Evolutionary conservation across 2,329 filamentous ascomycete species (phyloP), one percentile per base, ranked within the genome.

Genomic region (Pyrenophora graminea): DNA sequence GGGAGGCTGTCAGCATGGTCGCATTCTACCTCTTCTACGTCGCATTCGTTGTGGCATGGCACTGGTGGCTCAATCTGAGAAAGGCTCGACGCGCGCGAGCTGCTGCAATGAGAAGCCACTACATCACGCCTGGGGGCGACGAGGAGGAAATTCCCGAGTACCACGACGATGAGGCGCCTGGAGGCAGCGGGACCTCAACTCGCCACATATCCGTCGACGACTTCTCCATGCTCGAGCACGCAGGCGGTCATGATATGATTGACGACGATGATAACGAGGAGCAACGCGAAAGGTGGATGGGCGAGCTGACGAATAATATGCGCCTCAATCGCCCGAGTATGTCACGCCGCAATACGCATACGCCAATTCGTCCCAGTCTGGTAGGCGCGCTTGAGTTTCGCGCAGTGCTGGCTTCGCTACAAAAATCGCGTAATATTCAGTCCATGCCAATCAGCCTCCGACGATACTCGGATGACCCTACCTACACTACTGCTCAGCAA

Each of bases 331-430:
- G 91, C 18, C 85, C 89, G 1, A 77, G 79, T 27, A 80, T 84
- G 39, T 82, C 85, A 56, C 85, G 88, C 59, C 87, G 87, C 58
- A 91, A 81, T 39, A 85, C 90, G 2, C 82, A 92, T 54, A 93
- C 87, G 6, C 89, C 91, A 0, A 97, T 99, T 56, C 83, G 94
- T 37, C 93, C 94, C 1, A 97, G 94, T 77, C 78, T 99, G 39
- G 88, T 99, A 3, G 94, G 94, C 37, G 94, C 90, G 7, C 79
- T 99, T 50, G 94, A 99, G 74, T 99, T 99, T 64, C 84, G 92
- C 62, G 93, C 93, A 2, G 88, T 96, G 3, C 78, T 99, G 39
- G 88, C 90, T n/a, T 91, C 91, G 2, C 76, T 99, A 49, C 87
- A 95, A 64, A 89, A 86, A 58, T 89, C 91, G 48, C 85, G 89